Percentiles rank a stretch among this genome's conserved stretches.
Conservation (phyloP, 345 rosid species). For the Citrus trifoliata region DNA sequence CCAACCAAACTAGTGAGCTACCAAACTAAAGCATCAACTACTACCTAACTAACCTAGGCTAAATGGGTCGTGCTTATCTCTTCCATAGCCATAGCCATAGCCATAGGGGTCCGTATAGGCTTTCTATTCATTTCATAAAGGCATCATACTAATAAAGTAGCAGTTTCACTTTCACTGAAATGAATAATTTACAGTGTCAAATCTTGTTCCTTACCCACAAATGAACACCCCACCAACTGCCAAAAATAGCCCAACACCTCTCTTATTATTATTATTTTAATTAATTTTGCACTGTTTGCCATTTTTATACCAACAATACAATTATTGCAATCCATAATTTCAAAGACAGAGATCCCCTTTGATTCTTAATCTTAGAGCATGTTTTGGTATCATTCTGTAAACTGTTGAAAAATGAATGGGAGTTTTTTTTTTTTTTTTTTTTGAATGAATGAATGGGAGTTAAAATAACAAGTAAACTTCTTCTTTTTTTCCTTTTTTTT, state of each 20-base stretch:
- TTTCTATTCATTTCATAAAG: too few relatives aligned
- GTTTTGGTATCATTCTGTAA: background rate
- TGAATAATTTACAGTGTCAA: background rate
- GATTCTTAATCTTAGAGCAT: background rate
- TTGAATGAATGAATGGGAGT: too few relatives aligned
- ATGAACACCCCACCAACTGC: background rate
- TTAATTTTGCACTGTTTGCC: background rate
- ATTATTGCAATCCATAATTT: background rate
- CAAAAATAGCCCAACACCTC: background rate
- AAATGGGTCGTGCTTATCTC: background rate
- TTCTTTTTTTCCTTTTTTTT: too few relatives aligned
- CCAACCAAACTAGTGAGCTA: too few relatives aligned
- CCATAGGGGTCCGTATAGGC: too few relatives aligned
- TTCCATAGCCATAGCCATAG: too few relatives aligned
- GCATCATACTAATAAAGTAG: background rate
- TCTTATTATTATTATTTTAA: background rate
- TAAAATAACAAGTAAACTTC: too few relatives aligned
- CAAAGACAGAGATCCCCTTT: background rate
- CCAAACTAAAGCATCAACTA: background rate
- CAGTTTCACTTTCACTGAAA: background rate
- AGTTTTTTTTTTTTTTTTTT: too few relatives aligned
- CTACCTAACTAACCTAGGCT: background rate
- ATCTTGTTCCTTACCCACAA: background rate
- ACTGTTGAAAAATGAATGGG: background rate
- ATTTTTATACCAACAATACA: background rate